A percentile compares a stretch with the other conserved stretches of the same genome.
phyloP scores from a whole-genome alignment of 495 filamentous ascomycete species.

The Aspergillus funiculosus region DNA sequence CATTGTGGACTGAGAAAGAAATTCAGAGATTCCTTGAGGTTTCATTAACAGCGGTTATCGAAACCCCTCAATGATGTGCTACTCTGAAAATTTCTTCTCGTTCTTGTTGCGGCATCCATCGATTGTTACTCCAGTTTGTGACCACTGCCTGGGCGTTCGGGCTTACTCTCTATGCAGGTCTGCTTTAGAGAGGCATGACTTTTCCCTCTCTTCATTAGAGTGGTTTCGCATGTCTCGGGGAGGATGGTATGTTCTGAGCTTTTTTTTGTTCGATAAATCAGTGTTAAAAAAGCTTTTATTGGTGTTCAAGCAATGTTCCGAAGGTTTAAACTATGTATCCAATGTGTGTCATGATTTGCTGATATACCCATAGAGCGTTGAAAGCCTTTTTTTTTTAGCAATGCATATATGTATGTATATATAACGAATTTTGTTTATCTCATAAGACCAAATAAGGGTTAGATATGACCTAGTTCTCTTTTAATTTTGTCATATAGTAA shows the following conservation, averaged over 20 bases:
- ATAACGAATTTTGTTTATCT: not conserved
- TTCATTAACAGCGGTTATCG: no score
- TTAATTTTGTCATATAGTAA: no score
- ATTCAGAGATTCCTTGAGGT: not conserved
- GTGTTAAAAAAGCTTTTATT: not conserved
- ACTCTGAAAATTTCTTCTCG: not conserved
- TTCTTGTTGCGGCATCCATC: not conserved
- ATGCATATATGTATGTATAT: slow-evolving; percentile 6
- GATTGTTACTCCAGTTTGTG: not conserved
- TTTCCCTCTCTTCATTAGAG: slow-evolving; percentile 26
- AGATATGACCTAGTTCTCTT: no score
- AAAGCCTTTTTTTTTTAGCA: slow-evolving; percentile 5
- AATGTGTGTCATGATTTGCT: slow-evolving; percentile 17
- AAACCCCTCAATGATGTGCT: not conserved
- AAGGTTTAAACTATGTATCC: slow-evolving; percentile 13
- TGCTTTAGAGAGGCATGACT: slow-evolving; percentile 29
- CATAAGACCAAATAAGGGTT: not conserved
- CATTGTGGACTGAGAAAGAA: not conserved
- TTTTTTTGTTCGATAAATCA: slow-evolving; percentile 4
- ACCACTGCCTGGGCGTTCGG: slow-evolving; percentile 1
- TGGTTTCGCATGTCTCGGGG: slow-evolving; percentile 24
- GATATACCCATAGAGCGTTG: slow-evolving; percentile 26
- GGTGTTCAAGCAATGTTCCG: slow-evolving; percentile 6
- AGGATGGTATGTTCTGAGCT: slow-evolving; percentile 2
- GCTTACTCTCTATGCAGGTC: slow-evolving; percentile 9